phyloP scores from a whole-genome alignment of 108 stramenopile species.

The Skeletonema potamos region DNA sequence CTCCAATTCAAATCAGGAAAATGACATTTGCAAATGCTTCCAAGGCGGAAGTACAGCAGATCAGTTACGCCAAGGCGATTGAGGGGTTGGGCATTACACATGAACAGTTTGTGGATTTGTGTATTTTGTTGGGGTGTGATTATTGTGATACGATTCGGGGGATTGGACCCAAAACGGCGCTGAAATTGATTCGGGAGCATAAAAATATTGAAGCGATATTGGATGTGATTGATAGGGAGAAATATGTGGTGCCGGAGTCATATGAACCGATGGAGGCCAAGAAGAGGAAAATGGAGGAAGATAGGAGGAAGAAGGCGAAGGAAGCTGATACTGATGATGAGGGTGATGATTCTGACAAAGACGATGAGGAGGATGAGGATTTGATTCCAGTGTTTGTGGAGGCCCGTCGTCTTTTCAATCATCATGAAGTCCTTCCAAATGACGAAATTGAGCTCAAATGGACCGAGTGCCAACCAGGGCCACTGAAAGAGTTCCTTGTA shows the following conservation, averaged over 20 bases:
- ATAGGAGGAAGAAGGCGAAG: slow-evolving; percentile 40
- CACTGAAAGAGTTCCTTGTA: slow-evolving; percentile 82
- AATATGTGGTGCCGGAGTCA: slow-evolving; percentile 78
- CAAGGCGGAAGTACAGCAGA: slow-evolving; percentile 76
- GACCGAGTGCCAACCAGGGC: slow-evolving; percentile 76
- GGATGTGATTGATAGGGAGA: slow-evolving; percentile 68
- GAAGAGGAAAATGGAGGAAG: slow-evolving; percentile 43
- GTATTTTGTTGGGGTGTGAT: slow-evolving; percentile 97
- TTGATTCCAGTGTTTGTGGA: slow-evolving; percentile 75
- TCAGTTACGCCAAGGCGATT: slow-evolving; percentile 89
- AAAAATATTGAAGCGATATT: slow-evolving; percentile 87
- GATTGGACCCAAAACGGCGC: slow-evolving; percentile 97
- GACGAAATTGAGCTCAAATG: slow-evolving; percentile 76
- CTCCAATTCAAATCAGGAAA: slow-evolving; percentile 90
- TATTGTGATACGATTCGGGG: slow-evolving; percentile 96
- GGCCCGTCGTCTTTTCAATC: slow-evolving; percentile 85
- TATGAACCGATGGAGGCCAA: slow-evolving; percentile 71
- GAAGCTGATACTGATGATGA: slow-evolving; percentile 46
- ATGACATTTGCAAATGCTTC: slow-evolving; percentile 86
- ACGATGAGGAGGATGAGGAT: slow-evolving; percentile 47
- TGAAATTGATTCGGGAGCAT: slow-evolving; percentile 90
- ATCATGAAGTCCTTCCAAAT: slow-evolving; percentile 76
- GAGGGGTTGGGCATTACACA: slow-evolving; percentile 89
- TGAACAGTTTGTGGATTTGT: slow-evolving; percentile 98
- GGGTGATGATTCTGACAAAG: slow-evolving; percentile 23